A percentile compares a stretch with the other conserved stretches of the same genome.
These are phyloP conservation scores for Pythium oligandrum DNA, from an alignment of 352 stramenopile genomes.

Conservation along the genomic window DNA sequence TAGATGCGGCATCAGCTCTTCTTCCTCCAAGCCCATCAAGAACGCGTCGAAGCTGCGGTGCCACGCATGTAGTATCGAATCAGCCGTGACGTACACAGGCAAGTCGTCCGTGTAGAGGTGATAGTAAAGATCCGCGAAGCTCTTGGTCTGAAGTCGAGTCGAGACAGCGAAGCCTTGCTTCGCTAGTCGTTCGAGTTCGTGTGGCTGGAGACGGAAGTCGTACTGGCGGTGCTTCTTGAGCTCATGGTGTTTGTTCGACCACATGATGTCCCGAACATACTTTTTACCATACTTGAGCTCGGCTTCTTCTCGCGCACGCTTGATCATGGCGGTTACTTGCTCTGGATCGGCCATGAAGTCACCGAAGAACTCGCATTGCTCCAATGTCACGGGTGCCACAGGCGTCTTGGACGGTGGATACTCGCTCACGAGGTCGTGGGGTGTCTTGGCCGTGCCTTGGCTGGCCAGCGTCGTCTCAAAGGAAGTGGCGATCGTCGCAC, in stretches of 20 bases:
- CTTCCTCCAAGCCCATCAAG: slow-evolving; percentile 16
- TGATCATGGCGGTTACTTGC: too few relatives aligned
- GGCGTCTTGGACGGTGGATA: too few relatives aligned
- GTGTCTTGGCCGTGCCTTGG: too few relatives aligned
- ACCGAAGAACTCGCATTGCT: too few relatives aligned
- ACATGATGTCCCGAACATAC: too few relatives aligned
- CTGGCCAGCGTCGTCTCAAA: too few relatives aligned
- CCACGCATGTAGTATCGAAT: slow-evolving; percentile 33
- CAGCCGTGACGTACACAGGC: slow-evolving; percentile 26
- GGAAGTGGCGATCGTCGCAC: too few relatives aligned
- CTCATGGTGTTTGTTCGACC: slow-evolving; percentile 8
- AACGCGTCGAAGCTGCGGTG: slow-evolving; percentile 32
- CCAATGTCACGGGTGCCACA: too few relatives aligned
- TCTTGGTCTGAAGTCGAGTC: slow-evolving; percentile 15
- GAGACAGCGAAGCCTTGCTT: slow-evolving; percentile 15
- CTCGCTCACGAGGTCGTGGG: too few relatives aligned
- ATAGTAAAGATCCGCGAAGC: slow-evolving; percentile 28
- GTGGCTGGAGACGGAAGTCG: slow-evolving; percentile 18
- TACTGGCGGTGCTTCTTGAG: slow-evolving; percentile 14
- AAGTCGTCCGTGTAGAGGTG: slow-evolving; percentile 26
- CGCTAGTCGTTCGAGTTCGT: slow-evolving; percentile 16
- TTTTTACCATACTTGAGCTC: too few relatives aligned
- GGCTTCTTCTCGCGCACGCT: too few relatives aligned
- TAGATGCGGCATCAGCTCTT: slow-evolving; percentile 4
- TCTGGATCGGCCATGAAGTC: too few relatives aligned